Evolutionary conservation across 495 filamentous ascomycete species (phyloP).

Genomic region (Hypoxylon lienhwacheense): DNA sequence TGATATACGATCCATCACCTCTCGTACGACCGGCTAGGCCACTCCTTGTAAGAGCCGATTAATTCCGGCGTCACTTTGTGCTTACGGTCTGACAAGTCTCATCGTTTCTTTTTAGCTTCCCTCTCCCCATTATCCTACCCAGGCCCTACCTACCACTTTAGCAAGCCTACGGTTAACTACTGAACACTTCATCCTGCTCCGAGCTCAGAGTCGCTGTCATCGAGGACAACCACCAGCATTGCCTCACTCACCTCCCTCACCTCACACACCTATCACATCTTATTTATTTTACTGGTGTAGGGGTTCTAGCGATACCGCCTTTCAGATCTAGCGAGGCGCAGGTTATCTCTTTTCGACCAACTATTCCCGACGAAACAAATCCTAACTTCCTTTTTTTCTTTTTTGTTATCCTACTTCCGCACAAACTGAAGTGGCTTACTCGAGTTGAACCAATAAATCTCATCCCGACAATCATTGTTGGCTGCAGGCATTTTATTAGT

Average conservation of each 20-base stretch:
- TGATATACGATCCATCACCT: constrained; percentile 34
- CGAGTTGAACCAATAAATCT: constrained; percentile 35
- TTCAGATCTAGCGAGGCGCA: constrained; percentile 22
- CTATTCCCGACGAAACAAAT: constrained; percentile 21
- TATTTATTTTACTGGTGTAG: constrained; percentile 33
- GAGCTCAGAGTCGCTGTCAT: constrained; percentile 32
- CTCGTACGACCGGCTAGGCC: constrained; percentile 16
- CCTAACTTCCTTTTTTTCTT: constrained; percentile 31
- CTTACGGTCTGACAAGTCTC: constrained; percentile 34
- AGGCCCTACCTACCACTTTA: constrained; percentile 24
- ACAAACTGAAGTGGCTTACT: constrained; percentile 15
- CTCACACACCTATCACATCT: constrained; percentile 26
- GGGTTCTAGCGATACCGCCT: constrained; percentile 33
- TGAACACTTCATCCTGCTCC: no score
- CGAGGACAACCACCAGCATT: constrained; percentile 25
- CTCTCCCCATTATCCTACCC: constrained; percentile 14
- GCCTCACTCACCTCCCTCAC: no score
- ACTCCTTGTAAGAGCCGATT: constrained; percentile 26
- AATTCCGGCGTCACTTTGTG: constrained; percentile 28
- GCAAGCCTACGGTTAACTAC: constrained; percentile 22
- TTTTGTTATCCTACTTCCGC: constrained; percentile 6
- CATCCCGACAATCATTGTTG: constrained; percentile 28
- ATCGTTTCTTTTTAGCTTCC: constrained; percentile 34
- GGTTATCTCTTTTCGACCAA: constrained; percentile 15
- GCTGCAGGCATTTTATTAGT: constrained; percentile 24